Conservation (phyloP, 192 early-diverging fungal species). For the Coemansia sp. region DNA sequence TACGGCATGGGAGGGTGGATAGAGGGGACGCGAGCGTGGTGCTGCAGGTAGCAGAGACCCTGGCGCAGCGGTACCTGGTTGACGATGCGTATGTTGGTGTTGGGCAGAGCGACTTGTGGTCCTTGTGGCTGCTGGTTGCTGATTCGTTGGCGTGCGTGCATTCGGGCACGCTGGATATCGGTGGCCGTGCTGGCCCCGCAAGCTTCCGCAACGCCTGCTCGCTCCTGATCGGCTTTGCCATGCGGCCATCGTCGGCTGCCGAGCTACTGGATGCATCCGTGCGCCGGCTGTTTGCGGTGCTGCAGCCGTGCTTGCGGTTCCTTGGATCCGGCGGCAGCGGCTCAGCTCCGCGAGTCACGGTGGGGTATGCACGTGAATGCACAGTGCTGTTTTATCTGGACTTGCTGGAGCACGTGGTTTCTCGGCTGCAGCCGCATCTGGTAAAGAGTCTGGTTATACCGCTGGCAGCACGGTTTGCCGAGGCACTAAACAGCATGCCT, state of each 20-base stretch:
- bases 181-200: slow-evolving; percentile 14
- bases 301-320: slow-evolving; percentile 21
- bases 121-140: slow-evolving; percentile 9
- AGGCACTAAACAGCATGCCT: neutral
- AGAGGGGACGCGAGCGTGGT: neutral
- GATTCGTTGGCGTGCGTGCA: slow-evolving; percentile 23
- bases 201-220: slow-evolving; percentile 8
- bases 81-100: slow-evolving; percentile 10
- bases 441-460: slow-evolving; percentile 16
- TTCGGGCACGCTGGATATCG: slow-evolving; percentile 2
- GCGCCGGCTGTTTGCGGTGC: slow-evolving; percentile 6
- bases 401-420: slow-evolving; percentile 31
- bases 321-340: neutral
- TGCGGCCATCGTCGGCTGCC: too few relatives aligned
- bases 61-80: slow-evolving; percentile 16
- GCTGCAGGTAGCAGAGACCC: slow-evolving; percentile 4
- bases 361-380: neutral
- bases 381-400: slow-evolving; percentile 40
- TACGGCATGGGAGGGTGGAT: neutral
- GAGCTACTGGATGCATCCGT: slow-evolving; percentile 3
- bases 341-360: too few relatives aligned
- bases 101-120: neutral
- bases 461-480: slow-evolving; percentile 21
- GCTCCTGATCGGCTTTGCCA: neutral
- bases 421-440: neutral